Evolutionary conservation across 768 basidiomycete genomes (phyloP).

Genomic region (Cystobasidium tubakii): DNA sequence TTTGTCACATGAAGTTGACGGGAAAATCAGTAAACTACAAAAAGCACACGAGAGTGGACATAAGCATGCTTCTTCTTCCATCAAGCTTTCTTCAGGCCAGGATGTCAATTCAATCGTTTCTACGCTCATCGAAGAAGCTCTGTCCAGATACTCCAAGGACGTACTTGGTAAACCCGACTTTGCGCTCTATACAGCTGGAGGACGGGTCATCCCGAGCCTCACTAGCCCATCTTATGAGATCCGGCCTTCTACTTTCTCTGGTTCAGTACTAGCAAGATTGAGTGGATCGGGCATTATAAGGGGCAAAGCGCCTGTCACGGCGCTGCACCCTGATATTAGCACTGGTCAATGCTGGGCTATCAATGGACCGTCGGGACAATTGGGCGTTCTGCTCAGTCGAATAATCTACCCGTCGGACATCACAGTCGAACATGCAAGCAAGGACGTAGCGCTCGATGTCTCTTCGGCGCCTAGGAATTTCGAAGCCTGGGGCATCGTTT

Average conservation of each 20-base stretch:
- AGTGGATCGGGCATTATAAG: constrained; percentile 59
- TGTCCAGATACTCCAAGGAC: constrained; percentile 68
- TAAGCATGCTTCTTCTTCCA: background rate
- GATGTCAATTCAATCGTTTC: constrained; percentile 66
- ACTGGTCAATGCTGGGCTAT: constrained; percentile 94
- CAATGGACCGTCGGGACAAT: constrained; percentile 65
- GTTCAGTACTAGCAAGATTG: constrained; percentile 52
- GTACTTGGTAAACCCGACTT: constrained; percentile 74
- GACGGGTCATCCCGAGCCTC: constrained; percentile 68
- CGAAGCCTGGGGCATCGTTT: constrained; percentile 86
- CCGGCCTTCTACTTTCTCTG: constrained; percentile 44
- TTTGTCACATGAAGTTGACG: constrained; percentile 43
- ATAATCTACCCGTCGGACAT: constrained; percentile 61
- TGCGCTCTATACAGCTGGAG: constrained; percentile 77
- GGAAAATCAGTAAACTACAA: constrained; percentile 41
- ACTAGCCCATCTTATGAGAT: constrained; percentile 75
- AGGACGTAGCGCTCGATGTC: constrained; percentile 72
- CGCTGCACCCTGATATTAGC: constrained; percentile 75
- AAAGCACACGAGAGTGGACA: background rate
- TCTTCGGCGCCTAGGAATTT: constrained; percentile 71
- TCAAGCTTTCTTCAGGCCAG: constrained; percentile 61
- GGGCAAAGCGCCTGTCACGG: constrained; percentile 77
- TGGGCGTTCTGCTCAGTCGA: constrained; percentile 71
- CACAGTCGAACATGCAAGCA: constrained; percentile 80
- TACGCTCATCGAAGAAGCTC: constrained; percentile 68